Percentiles rank a stretch among this genome's conserved stretches.
Conservation (phyloP, 768 basidiomycete genomes). For the Auriculariales sp. region DNA sequence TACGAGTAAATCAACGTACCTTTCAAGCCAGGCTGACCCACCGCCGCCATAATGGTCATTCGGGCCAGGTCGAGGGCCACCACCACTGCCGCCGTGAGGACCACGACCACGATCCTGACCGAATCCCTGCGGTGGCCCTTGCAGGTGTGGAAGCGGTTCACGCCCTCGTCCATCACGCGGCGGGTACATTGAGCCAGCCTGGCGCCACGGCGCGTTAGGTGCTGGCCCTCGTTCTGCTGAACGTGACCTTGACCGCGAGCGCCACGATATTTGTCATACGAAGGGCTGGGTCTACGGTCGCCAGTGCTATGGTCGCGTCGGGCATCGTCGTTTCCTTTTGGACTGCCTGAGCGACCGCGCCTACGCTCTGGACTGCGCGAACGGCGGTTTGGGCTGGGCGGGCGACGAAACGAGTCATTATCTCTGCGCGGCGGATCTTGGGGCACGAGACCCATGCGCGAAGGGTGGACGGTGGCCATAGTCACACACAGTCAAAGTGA, state of each 20-base stretch:
- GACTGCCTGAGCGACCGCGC: slow-evolving; percentile 6
- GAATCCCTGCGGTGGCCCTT: neutral
- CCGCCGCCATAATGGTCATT: slow-evolving; percentile 12
- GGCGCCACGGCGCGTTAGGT: slow-evolving; percentile 28
- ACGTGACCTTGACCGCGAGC: slow-evolving; percentile 23
- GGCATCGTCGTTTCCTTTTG: slow-evolving; percentile 9
- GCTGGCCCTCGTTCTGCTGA: slow-evolving; percentile 11
- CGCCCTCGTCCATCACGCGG: slow-evolving; percentile 16
- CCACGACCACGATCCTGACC: neutral
- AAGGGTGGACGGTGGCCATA: slow-evolving; percentile 68
- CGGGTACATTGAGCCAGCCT: slow-evolving; percentile 45
- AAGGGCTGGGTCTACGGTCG: slow-evolving; percentile 28
- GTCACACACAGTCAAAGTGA: too few relatives aligned
- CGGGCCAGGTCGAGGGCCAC: slow-evolving; percentile 23
- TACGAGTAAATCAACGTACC: slow-evolving; percentile 27
- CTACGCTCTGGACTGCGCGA: slow-evolving; percentile 2
- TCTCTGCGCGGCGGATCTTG: slow-evolving; percentile 16
- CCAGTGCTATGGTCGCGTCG: slow-evolving; percentile 13
- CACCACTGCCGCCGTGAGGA: slow-evolving; percentile 16
- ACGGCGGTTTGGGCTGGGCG: slow-evolving; percentile 16
- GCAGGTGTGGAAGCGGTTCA: slow-evolving; percentile 14
- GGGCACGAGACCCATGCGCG: slow-evolving; percentile 52
- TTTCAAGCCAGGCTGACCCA: slow-evolving; percentile 45
- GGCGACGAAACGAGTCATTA: slow-evolving; percentile 17
- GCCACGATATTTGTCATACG: slow-evolving; percentile 44